A percentile compares a stretch with the other conserved stretches of the same genome.
Evolutionary conservation across 2,329 filamentous ascomycete species (phyloP).

Genomic region (Phoma herbarum): DNA sequence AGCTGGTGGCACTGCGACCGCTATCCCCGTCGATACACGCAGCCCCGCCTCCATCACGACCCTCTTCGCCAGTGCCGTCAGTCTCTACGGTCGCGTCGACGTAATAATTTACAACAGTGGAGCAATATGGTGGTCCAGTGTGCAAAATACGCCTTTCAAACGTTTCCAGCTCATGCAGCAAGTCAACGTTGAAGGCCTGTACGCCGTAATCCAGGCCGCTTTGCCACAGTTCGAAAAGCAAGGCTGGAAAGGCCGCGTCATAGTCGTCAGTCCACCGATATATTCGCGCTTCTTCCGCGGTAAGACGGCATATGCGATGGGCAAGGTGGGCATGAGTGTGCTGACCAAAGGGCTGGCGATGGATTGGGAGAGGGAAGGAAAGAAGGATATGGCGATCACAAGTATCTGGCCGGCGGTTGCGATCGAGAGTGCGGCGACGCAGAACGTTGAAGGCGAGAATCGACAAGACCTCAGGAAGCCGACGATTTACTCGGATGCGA

Average conservation of each 20-base stretch:
- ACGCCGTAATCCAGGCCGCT: conserved; percentile 72
- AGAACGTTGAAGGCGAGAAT: conserved; percentile 57
- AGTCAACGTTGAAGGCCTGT: conserved; percentile 71
- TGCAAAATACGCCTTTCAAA: conserved; percentile 76
- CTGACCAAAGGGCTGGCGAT: conserved; percentile 82
- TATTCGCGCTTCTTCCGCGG: conserved; percentile 86
- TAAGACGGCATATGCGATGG: conserved; percentile 83
- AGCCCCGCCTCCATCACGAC: conserved; percentile 56
- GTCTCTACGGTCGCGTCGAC: conserved; percentile 71
- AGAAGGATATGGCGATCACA: conserved; percentile 75
- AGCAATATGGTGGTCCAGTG: conserved; percentile 83
- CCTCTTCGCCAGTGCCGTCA: conserved; percentile 58
- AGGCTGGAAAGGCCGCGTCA: conserved; percentile 66
- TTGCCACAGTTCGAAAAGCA: conserved; percentile 71
- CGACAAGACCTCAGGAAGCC: conserved; percentile 69
- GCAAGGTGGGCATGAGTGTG: conserved; percentile 83
- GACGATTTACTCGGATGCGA: conserved; percentile 81
- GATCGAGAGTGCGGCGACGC: conserved; percentile 79
- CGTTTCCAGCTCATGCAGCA: conserved; percentile 71
- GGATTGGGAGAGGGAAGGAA: conserved; percentile 76
- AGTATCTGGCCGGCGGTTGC: conserved; percentile 84
- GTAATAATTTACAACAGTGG: conserved; percentile 84
- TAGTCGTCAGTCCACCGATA: conserved; percentile 85
- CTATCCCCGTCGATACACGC: conserved; percentile 76
- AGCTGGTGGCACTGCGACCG: conserved; percentile 69